A percentile compares a stretch with the other conserved stretches of the same genome.
phyloP scores from a whole-genome alignment of 1,284 basidiomycete genomes.

The Puccinia polysora region DNA sequence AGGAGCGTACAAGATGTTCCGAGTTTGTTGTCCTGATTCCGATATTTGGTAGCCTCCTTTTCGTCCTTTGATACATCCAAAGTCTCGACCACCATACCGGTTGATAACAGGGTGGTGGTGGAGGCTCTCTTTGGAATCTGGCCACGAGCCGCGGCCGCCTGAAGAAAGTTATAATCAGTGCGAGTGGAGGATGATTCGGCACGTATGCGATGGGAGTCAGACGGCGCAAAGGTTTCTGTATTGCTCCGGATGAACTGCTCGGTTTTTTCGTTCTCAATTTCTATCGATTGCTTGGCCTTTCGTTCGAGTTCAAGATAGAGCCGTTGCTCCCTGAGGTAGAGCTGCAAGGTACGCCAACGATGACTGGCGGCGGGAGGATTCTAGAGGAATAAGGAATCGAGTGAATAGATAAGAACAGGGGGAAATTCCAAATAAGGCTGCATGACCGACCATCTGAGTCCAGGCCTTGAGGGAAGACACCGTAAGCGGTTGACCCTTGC shows the following conservation, averaged over 20 bases:
- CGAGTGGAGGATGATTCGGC: neutral
- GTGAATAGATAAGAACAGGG: constrained; percentile 12
- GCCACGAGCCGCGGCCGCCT: constrained; percentile 10
- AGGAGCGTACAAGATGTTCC: neutral
- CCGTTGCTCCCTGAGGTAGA: constrained; percentile 57
- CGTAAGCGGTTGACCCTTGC: constrained; percentile 53
- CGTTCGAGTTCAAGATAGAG: constrained; percentile 55
- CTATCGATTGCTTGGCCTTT: constrained; percentile 47
- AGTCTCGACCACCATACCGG: constrained; percentile 77
- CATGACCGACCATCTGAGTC: constrained; percentile 68
- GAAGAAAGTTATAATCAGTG: constrained; percentile 48
- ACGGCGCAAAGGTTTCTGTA: constrained; percentile 6
- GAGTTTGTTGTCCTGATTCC: constrained; percentile 16
- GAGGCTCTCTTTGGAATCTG: constrained; percentile 49
- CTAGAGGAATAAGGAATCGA: constrained; percentile 49
- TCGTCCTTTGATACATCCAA: constrained; percentile 76
- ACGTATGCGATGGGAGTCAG: constrained; percentile 59
- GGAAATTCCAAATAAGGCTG: neutral
- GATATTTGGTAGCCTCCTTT: constrained; percentile 57
- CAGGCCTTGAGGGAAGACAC: constrained; percentile 67
- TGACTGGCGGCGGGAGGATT: constrained; percentile 58
- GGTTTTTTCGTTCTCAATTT: constrained; percentile 45
- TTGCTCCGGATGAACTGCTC: constrained; percentile 47
- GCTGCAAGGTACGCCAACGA: constrained; percentile 57
- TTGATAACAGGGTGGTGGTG: constrained; percentile 67